Evolutionary conservation across 176 grass and related monocot species (phyloP).

Genomic region (Tillandsia fasciculata): DNA sequence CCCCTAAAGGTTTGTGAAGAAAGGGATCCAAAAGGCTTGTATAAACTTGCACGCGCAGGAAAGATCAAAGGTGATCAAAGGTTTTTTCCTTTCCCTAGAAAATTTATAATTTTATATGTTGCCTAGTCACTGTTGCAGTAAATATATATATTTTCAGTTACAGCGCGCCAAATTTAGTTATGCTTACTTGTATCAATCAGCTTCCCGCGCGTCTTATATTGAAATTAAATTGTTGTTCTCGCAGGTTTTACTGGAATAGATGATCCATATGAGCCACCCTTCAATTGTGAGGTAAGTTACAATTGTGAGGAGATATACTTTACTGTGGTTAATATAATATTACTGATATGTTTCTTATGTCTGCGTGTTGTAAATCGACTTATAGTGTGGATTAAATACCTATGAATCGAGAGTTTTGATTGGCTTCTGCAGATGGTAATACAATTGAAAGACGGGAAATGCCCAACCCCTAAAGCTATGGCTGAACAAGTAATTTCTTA

Average conservation of each 20-base stretch:
- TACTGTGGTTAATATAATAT: neutral
- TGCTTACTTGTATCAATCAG: no score
- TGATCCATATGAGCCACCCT: slow-evolving; percentile 84
- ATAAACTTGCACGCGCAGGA: slow-evolving; percentile 89
- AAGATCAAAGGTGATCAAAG: slow-evolving; percentile 88
- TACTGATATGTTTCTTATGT: no score
- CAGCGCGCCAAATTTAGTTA: no score
- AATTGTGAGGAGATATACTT: neutral
- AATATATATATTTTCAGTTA: no score
- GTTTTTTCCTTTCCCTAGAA: slow-evolving; percentile 14
- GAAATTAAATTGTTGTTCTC: slow-evolving; percentile 1
- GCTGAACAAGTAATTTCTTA: slow-evolving; percentile 52
- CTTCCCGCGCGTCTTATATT: no score
- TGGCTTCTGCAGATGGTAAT: slow-evolving; percentile 64
- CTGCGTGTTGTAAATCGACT: no score
- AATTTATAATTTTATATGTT: no score
- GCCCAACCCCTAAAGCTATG: slow-evolving; percentile 75
- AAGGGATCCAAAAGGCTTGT: slow-evolving; percentile 94
- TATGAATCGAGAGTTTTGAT: slow-evolving; percentile 10
- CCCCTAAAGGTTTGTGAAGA: slow-evolving; percentile 87
- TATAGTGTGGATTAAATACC: no score
- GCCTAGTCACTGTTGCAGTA: no score
- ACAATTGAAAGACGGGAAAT: slow-evolving; percentile 44
- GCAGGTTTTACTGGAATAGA: slow-evolving; percentile 93
- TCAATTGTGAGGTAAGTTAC: slow-evolving; percentile 72